Conservation (phyloP, 371 early-diverging fungal genomes). For the Smittium mucronatum region DNA sequence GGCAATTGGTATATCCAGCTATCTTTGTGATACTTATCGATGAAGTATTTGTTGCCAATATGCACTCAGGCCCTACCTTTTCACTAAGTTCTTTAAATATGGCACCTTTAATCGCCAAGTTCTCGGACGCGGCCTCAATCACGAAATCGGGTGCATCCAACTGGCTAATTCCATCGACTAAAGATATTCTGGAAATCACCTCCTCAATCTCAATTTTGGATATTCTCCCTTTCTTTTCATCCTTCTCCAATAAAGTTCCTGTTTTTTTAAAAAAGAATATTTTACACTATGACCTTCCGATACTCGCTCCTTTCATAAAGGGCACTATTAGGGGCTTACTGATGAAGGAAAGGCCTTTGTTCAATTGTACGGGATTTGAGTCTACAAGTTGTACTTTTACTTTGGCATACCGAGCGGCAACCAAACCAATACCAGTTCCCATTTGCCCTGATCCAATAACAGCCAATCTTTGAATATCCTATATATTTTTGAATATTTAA, state of each 20-base stretch:
- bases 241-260: conserved; percentile 80
- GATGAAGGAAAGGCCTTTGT: conserved; percentile 67
- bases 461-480: conserved; percentile 37
- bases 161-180: conserved; percentile 29
- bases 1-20: conserved; percentile 67
- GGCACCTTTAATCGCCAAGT: conserved; percentile 67
- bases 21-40: conserved; percentile 92
- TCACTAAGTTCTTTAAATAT: conserved; percentile 68
- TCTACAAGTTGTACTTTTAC: conserved; percentile 72
- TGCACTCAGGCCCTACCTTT: conserved; percentile 53
- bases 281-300: no score
- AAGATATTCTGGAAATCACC: conserved; percentile 45
- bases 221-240: conserved; percentile 71
- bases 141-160: conserved; percentile 61
- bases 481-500: no score
- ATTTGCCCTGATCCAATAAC: conserved; percentile 78
- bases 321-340: conserved; percentile 40
- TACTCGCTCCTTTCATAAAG: no score
- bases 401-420: conserved; percentile 75
- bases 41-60: conserved; percentile 91
- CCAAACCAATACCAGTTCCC: conserved; percentile 91
- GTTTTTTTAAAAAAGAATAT: conserved; percentile 11
- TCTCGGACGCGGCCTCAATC: conserved; percentile 93
- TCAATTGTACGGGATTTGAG: conserved; percentile 62
- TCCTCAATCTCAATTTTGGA: conserved; percentile 60